phyloP scores from a whole-genome alignment of 148 eudicot species.

The Vaccinium darrowii region DNA sequence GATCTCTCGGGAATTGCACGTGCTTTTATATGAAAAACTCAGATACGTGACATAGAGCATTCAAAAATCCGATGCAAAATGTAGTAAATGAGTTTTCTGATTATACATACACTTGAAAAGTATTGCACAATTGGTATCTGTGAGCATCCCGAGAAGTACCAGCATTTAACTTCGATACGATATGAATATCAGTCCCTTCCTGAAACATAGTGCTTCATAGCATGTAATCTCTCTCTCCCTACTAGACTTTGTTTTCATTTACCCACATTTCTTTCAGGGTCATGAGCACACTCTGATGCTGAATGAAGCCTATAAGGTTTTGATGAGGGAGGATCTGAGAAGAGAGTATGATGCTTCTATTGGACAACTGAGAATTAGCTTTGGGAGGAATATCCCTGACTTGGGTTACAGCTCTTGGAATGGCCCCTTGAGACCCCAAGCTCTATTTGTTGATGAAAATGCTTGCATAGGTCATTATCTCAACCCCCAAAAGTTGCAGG shows the following conservation, averaged over 20 bases:
- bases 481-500: not conserved
- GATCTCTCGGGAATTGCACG: not conserved
- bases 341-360: constrained; percentile 52
- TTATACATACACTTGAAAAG: not conserved
- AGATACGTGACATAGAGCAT: not conserved
- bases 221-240: not conserved
- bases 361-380: constrained; percentile 19
- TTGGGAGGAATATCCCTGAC: constrained; percentile 22
- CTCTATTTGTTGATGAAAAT: constrained; percentile 63
- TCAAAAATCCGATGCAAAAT: not conserved
- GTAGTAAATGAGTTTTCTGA: not conserved
- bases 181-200: not conserved
- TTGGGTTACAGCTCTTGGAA: constrained; percentile 48
- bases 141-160: not conserved
- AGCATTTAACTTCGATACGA: not conserved
- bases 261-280: constrained; percentile 37
- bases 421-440: constrained; percentile 47
- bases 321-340: constrained; percentile 44
- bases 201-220: not conserved
- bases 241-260: not conserved
- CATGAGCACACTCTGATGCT: constrained; percentile 45
- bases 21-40: not conserved
- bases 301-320: constrained; percentile 54
- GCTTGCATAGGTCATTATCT: constrained; percentile 48
- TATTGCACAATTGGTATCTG: not conserved